A percentile compares a stretch with the other conserved stretches of the same genome.
Conservation (phyloP, 805 yeast genomes). For the Pichia eremophila region DNA sequence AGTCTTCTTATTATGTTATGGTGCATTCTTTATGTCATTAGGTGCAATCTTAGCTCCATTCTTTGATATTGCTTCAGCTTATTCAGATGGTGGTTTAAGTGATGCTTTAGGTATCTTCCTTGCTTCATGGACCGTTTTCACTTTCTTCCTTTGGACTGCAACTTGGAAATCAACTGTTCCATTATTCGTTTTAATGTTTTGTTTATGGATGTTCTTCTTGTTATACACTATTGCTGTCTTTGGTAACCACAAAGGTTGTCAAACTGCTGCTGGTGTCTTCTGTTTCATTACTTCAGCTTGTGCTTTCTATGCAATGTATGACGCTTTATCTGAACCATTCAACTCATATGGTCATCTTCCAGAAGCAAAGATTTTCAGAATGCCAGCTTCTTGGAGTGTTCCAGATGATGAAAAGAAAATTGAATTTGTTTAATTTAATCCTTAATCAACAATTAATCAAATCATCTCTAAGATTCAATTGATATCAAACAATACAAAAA, state of each 20-base stretch:
- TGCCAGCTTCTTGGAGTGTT: conserved; percentile 19
- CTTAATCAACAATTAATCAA: neutral
- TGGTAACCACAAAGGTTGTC: conserved; percentile 22
- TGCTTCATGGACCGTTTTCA: conserved; percentile 39
- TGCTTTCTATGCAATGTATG: conserved; percentile 35
- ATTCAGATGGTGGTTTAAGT: conserved; percentile 25
- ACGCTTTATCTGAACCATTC: conserved; percentile 24
- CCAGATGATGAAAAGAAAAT: conserved; percentile 15
- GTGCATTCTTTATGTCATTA: conserved; percentile 39
- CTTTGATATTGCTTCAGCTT: conserved; percentile 35
- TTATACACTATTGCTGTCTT: conserved; percentile 33
- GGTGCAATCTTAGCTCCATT: conserved; percentile 33
- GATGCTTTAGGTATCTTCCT: conserved; percentile 38
- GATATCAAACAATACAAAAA: neutral
- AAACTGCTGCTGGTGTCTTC: conserved; percentile 34
- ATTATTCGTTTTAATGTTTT: conserved; percentile 29
- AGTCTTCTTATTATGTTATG: conserved; percentile 36
- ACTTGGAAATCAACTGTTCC: conserved; percentile 37
- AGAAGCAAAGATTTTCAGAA: conserved; percentile 18
- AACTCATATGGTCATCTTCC: conserved; percentile 18
- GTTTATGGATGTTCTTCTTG: conserved; percentile 33
- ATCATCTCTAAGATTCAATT: too few species aligned
- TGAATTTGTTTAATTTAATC: conserved; percentile 12
- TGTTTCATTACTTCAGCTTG: conserved; percentile 31
- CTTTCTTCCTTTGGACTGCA: conserved; percentile 32